Evolutionary conservation across 1,284 basidiomycete species (phyloP), one percentile per base, ranked within the genome.

Genomic region (Salmacisia buchloeana): DNA sequence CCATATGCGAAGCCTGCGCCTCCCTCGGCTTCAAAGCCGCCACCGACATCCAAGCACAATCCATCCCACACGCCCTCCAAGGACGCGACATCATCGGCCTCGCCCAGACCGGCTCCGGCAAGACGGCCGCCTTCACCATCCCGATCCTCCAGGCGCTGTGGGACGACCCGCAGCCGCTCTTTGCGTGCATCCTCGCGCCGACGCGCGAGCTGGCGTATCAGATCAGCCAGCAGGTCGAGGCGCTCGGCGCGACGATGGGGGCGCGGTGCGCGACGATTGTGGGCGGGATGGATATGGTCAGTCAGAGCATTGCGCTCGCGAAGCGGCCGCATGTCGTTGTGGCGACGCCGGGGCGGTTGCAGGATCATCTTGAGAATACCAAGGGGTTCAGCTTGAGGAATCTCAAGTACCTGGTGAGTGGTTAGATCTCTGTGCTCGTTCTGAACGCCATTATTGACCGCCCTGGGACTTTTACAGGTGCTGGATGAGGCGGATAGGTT

Each of bases 401-500:
- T 13, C 82, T 99, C 62, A 91, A 93, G 80, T 98, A 93, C 79
- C 81, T 99, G 74, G 96, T 96, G 71, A 66, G 87, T 81, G 25
- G 10, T 25, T n/a, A 15, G 13, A 46, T 18, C 3, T 23, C 21
- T 18, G 23, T 31, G 54, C 6, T n/a, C 25, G 27, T 38, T n/a
- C 21, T n/a, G 18, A 33, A 9, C 29, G 23, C 10, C 36, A n/a
- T 23, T 15, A 25, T 34, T 58, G 29, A 34, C 27, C 27, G 9
- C 67, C 94, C 92, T 9, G 36, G 9, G 18, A 9, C 36, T 12
- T 6, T 45, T 25, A 31, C 25, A 49, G 49, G 90, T 96, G 21
- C 84, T 99, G 75, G 96, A 99, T 76, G 96, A 99, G 83, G 96
- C 96, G 2, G 96, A 99, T 83, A 85, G 96, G 63, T 82, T 99